These are phyloP conservation scores for Grifola frondosa DNA, from an alignment of 1,284 basidiomycete genomes.

Conservation along the genomic window DNA sequence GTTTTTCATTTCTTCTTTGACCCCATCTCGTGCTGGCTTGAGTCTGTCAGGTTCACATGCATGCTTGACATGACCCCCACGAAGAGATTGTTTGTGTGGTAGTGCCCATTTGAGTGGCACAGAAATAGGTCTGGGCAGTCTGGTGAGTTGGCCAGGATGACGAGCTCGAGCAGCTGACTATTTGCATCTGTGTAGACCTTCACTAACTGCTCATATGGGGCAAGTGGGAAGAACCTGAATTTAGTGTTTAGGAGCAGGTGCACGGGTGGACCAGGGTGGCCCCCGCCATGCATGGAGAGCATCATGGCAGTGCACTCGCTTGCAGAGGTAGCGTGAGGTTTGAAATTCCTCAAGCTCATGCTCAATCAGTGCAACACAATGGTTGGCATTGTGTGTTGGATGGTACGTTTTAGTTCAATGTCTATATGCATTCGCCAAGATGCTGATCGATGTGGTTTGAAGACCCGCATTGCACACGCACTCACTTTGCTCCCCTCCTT, in stretches of 20 bases:
- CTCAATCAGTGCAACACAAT: too few species aligned
- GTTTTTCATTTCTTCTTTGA: too few species aligned
- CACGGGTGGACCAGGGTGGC: slow-evolving; percentile 33
- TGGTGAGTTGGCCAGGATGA: slow-evolving; percentile 58
- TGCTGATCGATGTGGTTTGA: too few species aligned
- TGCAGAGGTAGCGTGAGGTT: slow-evolving; percentile 72
- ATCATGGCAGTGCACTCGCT: slow-evolving; percentile 72
- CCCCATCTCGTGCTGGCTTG: too few species aligned
- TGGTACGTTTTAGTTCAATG: too few species aligned
- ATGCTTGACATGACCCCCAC: slow-evolving; percentile 51
- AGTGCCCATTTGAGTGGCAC: slow-evolving; percentile 58
- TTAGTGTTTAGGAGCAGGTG: slow-evolving; percentile 49
- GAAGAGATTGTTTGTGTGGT: slow-evolving; percentile 75
- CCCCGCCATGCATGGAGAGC: slow-evolving; percentile 49
- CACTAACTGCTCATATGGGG: too few species aligned
- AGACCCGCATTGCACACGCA: too few species aligned
- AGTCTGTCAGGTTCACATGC: slow-evolving; percentile 58
- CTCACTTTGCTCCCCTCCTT: too few species aligned
- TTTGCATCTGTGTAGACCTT: slow-evolving; percentile 52
- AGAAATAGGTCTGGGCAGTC: slow-evolving; percentile 64
- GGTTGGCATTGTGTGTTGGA: too few species aligned
- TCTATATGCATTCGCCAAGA: too few species aligned
- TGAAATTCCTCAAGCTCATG: too few species aligned
- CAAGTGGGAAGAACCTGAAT: too few species aligned
- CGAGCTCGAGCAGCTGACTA: slow-evolving; percentile 56